Conservation (phyloP, 148 eudicot species). For the Fagopyrum homotropicum region DNA sequence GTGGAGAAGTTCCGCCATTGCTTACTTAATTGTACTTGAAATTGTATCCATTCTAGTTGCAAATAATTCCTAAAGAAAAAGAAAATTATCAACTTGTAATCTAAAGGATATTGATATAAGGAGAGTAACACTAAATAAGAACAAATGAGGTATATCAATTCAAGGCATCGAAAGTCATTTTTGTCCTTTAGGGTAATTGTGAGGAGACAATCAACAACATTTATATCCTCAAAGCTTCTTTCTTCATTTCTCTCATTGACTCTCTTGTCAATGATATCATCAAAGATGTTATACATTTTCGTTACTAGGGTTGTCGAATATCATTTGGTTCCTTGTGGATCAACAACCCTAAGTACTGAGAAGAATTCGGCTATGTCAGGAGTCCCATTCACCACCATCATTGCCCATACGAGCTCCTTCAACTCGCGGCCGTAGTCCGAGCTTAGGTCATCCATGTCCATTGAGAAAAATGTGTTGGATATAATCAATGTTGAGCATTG, state of each 20-base stretch:
- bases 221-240: slow-evolving; percentile 8
- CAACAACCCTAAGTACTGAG: slow-evolving; percentile 31
- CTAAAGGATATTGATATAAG: too few species aligned
- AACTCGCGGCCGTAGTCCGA: slow-evolving; percentile 30
- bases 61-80: neutral
- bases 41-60: slow-evolving; percentile 9
- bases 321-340: slow-evolving; percentile 36
- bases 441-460: slow-evolving; percentile 32
- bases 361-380: slow-evolving; percentile 52
- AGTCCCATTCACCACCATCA: slow-evolving; percentile 37
- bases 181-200: slow-evolving; percentile 13
- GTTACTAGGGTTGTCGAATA: slow-evolving; percentile 14
- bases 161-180: slow-evolving; percentile 13
- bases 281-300: slow-evolving; percentile 22
- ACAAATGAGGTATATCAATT: slow-evolving; percentile 15
- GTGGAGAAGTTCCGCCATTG: slow-evolving; percentile 17
- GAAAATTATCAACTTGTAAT: too few species aligned
- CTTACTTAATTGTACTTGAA: slow-evolving; percentile 14
- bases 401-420: slow-evolving; percentile 22
- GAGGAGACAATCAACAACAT: slow-evolving; percentile 39
- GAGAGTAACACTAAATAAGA: slow-evolving; percentile 16
- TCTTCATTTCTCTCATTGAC: neutral
- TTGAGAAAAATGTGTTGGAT: slow-evolving; percentile 44
- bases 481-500: slow-evolving; percentile 32
- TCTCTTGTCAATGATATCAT: slow-evolving; percentile 29